Percentiles rank a stretch among this genome's conserved stretches.
phyloP scores from a whole-genome alignment of 1,139 yeast species.

The Lipomyces yarrowii region DNA sequence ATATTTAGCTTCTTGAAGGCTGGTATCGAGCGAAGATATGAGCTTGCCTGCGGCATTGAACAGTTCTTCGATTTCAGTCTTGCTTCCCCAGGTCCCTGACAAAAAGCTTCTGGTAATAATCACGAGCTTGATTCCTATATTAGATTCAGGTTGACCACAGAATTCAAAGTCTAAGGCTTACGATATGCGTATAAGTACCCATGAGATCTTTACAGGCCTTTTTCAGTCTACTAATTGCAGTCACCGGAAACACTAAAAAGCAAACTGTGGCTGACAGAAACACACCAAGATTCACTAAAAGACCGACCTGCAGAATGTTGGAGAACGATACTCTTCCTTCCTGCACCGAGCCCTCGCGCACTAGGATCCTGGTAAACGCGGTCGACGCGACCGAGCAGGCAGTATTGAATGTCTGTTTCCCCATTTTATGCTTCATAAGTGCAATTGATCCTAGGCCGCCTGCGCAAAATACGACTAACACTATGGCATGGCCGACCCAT shows the following conservation, averaged over 20 bases:
- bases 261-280: slow-evolving; percentile 60
- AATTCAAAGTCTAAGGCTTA: not conserved
- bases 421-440: slow-evolving; percentile 66
- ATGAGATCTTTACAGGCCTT: slow-evolving; percentile 36
- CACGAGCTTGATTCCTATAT: slow-evolving; percentile 34
- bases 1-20: slow-evolving; percentile 62
- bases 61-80: slow-evolving; percentile 4
- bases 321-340: slow-evolving; percentile 61
- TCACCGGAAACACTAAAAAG: slow-evolving; percentile 39
- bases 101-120: slow-evolving; percentile 57
- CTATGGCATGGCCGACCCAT: slow-evolving; percentile 57
- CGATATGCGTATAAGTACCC: slow-evolving; percentile 1
- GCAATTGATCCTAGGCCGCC: slow-evolving; percentile 65
- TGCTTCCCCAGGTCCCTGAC: slow-evolving; percentile 47
- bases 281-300: slow-evolving; percentile 66
- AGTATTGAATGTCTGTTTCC: slow-evolving; percentile 72
- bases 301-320: slow-evolving; percentile 58
- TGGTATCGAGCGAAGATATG: slow-evolving; percentile 48
- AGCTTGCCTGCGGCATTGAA: slow-evolving; percentile 45
- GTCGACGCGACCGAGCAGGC: slow-evolving; percentile 81
- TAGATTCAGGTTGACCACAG: not conserved
- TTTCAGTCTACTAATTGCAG: slow-evolving; percentile 38
- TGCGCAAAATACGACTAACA: slow-evolving; percentile 56
- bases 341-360: slow-evolving; percentile 75
- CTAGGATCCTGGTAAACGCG: slow-evolving; percentile 67